Base-by-base conservation (phyloP, 2,329 filamentous ascomycete genomes). In the Mycogone perniciosa region DNA sequence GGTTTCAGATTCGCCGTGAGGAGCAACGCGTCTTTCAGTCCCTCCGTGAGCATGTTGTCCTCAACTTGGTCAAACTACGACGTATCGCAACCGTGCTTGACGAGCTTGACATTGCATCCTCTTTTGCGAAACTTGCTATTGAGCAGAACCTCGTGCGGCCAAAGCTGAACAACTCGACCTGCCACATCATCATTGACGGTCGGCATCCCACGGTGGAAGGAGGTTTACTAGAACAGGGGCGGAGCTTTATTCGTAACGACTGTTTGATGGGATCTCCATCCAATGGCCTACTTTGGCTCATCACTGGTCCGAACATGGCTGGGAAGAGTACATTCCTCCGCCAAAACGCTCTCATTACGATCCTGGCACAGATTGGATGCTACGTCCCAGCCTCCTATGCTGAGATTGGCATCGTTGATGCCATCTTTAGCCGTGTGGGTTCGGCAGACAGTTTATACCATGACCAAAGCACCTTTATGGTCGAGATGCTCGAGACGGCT, bases 381-480 rank as follows among this genome's bases (percentile, higher is more conserved):
- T 97, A 91, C 67, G 92, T 99, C 0, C 93, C 93, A 0, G 93
- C 93, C 0, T 80, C 85, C 27, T 88, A 89, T 65, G 92, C 89
- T 4, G 83, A 89, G 60, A 77, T 99, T 29, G 91, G 92, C 1
- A 76, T 99, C 40, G 90, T 96, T n/a, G 93, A 99, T 70, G 89
- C 92, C 61, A 86, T 99, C 48, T 97, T 95, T 73, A 93, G 86
- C 64, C 88, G 93, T 64, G 86, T 95, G 26, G 93, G 93, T 2
- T 95, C 90, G 1, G 93, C 92, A 2, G 95, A 99, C 67, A 92
- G 96, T 65, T 76, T 99, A n/a, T 96, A 88, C 71, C 82, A 84
- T 46, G 88, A 96, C 71, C 91, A 97, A 68, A 96, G 89, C 48
- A 99, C 95, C 0, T 99, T 99, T 69, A 97, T 99, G 93, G 89